Conservation (phyloP, 805 yeast species). For the Saturnispora quitensis region DNA sequence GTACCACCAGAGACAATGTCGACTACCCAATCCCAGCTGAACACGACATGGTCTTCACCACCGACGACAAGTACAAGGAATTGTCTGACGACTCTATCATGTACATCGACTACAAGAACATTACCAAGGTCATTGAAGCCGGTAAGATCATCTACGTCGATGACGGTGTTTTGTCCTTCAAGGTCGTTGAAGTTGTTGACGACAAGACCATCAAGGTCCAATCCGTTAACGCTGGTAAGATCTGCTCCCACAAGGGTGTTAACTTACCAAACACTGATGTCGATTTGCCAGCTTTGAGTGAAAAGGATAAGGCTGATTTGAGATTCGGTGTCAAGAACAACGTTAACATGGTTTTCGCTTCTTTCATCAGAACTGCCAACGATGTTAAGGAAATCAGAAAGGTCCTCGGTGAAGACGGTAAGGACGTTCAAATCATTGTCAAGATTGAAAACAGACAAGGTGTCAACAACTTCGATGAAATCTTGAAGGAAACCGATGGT, state of each 20-base stretch:
- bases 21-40: constrained; percentile 79
- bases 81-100: constrained; percentile 69
- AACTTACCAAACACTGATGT: constrained; percentile 98
- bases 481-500: constrained; percentile 91
- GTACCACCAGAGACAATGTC: constrained; percentile 70
- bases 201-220: constrained; percentile 73
- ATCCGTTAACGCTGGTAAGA: constrained; percentile 90
- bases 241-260: constrained; percentile 97
- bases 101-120: constrained; percentile 92
- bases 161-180: constrained; percentile 95
- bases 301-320: constrained; percentile 90
- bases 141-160: constrained; percentile 93
- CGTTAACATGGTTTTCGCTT: constrained; percentile 98
- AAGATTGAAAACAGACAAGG: constrained; percentile 99
- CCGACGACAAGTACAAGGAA: constrained; percentile 71
- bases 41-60: constrained; percentile 90
- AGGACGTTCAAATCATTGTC: constrained; percentile 89
- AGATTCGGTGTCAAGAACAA: constrained; percentile 93
- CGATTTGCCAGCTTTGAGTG: constrained; percentile 95
- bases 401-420: constrained; percentile 95
- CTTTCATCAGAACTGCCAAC: constrained; percentile 90
- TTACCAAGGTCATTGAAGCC: constrained; percentile 80
- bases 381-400: constrained; percentile 86
- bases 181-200: constrained; percentile 78
- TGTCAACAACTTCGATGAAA: constrained; percentile 98